A percentile compares a stretch with the other conserved stretches of the same genome.
These are phyloP conservation scores for Pezicula neosporulosa DNA, from an alignment of 2,329 filamentous ascomycete species.

Conservation along the genomic window DNA sequence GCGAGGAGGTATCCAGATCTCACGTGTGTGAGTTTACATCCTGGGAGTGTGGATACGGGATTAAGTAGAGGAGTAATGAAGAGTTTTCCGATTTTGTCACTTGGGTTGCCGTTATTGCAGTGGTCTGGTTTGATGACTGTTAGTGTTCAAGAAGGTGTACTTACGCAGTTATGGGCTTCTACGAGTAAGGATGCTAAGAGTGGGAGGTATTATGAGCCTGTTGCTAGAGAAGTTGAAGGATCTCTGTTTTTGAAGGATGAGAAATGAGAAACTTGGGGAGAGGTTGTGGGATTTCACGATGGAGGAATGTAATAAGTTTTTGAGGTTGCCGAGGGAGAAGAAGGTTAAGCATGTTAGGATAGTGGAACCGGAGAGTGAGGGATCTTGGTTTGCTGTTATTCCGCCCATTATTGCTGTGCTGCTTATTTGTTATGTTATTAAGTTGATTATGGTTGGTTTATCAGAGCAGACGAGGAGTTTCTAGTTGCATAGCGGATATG, in stretches of 20 bases:
- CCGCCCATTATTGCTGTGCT: too few species aligned
- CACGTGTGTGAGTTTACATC: conserved; percentile 33
- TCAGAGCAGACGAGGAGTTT: too few species aligned
- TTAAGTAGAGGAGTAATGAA: conserved; percentile 12
- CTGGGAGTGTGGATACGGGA: conserved; percentile 34
- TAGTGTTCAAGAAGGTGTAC: conserved; percentile 30
- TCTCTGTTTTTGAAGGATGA: conserved; percentile 13
- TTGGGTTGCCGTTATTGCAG: neutral
- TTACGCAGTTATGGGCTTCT: conserved; percentile 37
- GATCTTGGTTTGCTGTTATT: too few species aligned
- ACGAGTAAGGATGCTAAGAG: conserved; percentile 17
- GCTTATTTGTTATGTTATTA: too few species aligned
- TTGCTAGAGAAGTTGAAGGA: conserved; percentile 23
- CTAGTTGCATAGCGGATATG: too few species aligned
- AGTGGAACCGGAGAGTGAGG: too few species aligned
- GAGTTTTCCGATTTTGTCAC: neutral
- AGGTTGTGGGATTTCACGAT: conserved; percentile 30
- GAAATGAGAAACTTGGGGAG: conserved; percentile 21
- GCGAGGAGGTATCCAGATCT: conserved; percentile 33
- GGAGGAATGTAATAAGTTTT: conserved; percentile 6
- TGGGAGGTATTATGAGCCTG: conserved; percentile 30
- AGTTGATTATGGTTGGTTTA: too few species aligned
- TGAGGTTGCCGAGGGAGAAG: too few species aligned
- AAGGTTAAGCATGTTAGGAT: too few species aligned
- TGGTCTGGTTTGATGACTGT: neutral